These are phyloP conservation scores for Volvox reticuliferus DNA, from an alignment of 139 green algal species.

Conservation along the genomic window DNA sequence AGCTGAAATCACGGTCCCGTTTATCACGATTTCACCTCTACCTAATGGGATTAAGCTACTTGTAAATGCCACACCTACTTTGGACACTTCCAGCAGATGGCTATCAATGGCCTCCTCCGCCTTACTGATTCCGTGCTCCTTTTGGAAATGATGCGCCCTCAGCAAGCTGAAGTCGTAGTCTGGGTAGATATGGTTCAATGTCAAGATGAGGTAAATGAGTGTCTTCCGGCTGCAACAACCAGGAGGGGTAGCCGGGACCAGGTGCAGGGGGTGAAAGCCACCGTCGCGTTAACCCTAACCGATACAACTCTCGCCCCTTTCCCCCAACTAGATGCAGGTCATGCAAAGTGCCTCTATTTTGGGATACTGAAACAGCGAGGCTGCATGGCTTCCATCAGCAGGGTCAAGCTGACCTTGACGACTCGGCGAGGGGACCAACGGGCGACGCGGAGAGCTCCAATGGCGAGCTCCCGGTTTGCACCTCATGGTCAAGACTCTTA, in stretches of 20 bases:
- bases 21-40: too few relatives aligned
- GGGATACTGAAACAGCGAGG: too few relatives aligned
- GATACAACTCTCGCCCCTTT: too few relatives aligned
- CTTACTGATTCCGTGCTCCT: constrained; percentile 77
- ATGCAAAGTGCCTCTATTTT: too few relatives aligned
- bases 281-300: too few relatives aligned
- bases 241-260: neutral
- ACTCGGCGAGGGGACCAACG: constrained; percentile 88
- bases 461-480: constrained; percentile 79
- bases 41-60: too few relatives aligned
- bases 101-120: constrained; percentile 90
- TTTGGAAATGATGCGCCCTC: constrained; percentile 94
- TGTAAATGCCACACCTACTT: constrained; percentile 52
- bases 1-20: too few relatives aligned
- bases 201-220: constrained; percentile 99
- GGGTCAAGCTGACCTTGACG: constrained; percentile 64
- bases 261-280: too few relatives aligned
- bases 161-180: constrained; percentile 97
- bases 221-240: constrained; percentile 86
- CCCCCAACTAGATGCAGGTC: too few relatives aligned
- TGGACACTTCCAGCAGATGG: constrained; percentile 90
- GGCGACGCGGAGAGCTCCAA: constrained; percentile 85
- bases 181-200: constrained; percentile 98
- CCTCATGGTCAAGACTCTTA: constrained; percentile 91
- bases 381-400: too few relatives aligned